Percentiles rank a stretch among this genome's conserved stretches.
Conservation (phyloP, 495 filamentous ascomycete genomes). For the Neurospora hispaniola region DNA sequence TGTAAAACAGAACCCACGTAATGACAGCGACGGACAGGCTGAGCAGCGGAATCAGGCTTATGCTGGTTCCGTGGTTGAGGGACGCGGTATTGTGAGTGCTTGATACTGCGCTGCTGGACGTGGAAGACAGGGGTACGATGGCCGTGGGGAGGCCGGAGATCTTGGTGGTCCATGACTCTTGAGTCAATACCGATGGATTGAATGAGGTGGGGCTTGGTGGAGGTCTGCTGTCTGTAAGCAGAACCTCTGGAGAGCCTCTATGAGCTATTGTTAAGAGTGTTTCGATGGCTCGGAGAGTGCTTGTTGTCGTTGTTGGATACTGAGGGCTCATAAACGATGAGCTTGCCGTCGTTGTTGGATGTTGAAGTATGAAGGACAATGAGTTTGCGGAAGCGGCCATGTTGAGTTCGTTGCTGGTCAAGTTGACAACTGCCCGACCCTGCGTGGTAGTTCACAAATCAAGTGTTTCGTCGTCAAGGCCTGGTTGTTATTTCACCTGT, state of each 20-base stretch:
- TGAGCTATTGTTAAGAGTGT: background rate
- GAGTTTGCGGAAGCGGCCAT: background rate
- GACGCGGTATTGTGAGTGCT: background rate
- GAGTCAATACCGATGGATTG: background rate
- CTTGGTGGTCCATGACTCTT: background rate
- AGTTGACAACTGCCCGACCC: too few relatives aligned
- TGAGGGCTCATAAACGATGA: background rate
- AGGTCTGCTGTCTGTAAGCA: constrained; percentile 3
- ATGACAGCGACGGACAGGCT: constrained; percentile 20
- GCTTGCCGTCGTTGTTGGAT: too few relatives aligned
- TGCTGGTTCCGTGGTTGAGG: constrained; percentile 13
- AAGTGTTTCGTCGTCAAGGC: too few relatives aligned
- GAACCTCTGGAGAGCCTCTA: background rate
- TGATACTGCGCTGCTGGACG: background rate
- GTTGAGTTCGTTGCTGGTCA: background rate
- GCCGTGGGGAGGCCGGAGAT: background rate
- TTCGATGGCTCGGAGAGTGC: background rate
- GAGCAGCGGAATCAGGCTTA: constrained; percentile 23
- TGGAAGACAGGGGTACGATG: background rate
- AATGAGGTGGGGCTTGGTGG: background rate
- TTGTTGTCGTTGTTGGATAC: background rate
- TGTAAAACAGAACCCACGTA: constrained; percentile 12
- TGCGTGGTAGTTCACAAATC: too few relatives aligned
- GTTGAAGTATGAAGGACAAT: too few relatives aligned
- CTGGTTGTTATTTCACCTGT: too few relatives aligned